Base-by-base conservation (phyloP, 176 grass and related monocot genomes). In the Eragrostis curvula region DNA sequence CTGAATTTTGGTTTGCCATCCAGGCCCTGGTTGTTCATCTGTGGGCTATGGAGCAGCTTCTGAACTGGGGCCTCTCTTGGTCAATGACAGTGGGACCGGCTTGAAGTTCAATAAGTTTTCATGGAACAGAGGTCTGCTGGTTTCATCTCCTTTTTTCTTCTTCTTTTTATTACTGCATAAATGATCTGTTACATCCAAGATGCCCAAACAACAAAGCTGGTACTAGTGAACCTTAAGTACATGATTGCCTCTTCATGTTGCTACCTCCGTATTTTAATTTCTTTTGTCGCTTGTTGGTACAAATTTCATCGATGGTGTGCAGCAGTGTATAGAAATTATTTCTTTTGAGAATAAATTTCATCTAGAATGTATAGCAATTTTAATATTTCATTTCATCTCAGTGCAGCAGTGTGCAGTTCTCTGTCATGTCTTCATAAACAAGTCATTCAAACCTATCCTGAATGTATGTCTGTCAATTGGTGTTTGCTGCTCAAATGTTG, bases 11-110 rank as follows among this genome's bases (percentile, higher is more conserved):
- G 11, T 63, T 6, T 53, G 23, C 1, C 60, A 16, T 45, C 41
- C 66, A 97, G 89, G 94, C 0, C 92, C 94, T 80, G 92, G 94
- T 36, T 92, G 94, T 80, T 97, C 94, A 23, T 97, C 94, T 62
- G 87, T 94, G 70, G 94, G 94, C 56, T 94, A 89, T 79, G 94
- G 92, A 83, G 94, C 87, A 89, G 92, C 94, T 61, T 56, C 71
- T 53, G 94, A 97, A 73, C 13, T 94, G 73, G 92, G 92, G 2
- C 92, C 94, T 77, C 83, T 94, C 20, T 83, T 82, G 30, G 80
- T 97, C 15, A 92, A 90, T 32, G 87, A 67, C 84, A 83, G 87
- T 66, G 92, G 89, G 30, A 83, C 85, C 20, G 80, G 87, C 55
- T 85, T 94, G 52, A 85, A 90, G 75, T 97, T 97, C 88, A 90